Base-by-base conservation (phyloP, 106 monocot genomes). In the Acorus calamus region DNA sequence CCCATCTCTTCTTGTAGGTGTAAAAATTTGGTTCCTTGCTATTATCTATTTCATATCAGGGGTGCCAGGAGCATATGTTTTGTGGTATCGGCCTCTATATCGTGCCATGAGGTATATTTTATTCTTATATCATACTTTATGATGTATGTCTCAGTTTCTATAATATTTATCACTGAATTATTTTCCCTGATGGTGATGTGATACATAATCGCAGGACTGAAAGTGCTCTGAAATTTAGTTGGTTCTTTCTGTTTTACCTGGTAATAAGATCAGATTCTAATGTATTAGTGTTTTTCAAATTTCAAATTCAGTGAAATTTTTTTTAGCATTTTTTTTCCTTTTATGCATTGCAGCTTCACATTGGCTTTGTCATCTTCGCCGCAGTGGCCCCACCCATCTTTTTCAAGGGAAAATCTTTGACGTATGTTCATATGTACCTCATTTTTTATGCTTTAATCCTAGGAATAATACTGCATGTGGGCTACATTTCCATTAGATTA, bases 1-100 rank as follows among this genome's bases (percentile, higher is more conserved):
- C 28, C 28, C 28, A 6, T 63, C 28, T 44, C 57, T 46, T 56
- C 8, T 67, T 49, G 1, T 62, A 89, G 93, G 87, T 54, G 83
- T 86, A 42, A 82, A 78, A 60, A 84, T 96, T 50, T 96, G 94
- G 94, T 80, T 96, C 14, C 94, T 96, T 63, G 77, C 87, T 28
- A 71, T 90, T 50, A 90, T 96, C 8, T 94, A 87, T 77, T 90
- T 96, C 59, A 78, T 96, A 55, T 68, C 90, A 50, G 94, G 94
- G 46, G 80, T 82, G 8, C 94, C 94, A 47, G 94, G 94, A 45
- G 94, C 90, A 46, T 90, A 84, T 73, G 78, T 96, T 57, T 79
- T 94, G 56, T 96, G 94, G 94, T 96, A 96, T 70, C 69, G 86
- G 12, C 90, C 94, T 74, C 94, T 96, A 72, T 96, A 96, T 70